Conservation (phyloP, 345 rosid species). For the Trapa incisa region DNA sequence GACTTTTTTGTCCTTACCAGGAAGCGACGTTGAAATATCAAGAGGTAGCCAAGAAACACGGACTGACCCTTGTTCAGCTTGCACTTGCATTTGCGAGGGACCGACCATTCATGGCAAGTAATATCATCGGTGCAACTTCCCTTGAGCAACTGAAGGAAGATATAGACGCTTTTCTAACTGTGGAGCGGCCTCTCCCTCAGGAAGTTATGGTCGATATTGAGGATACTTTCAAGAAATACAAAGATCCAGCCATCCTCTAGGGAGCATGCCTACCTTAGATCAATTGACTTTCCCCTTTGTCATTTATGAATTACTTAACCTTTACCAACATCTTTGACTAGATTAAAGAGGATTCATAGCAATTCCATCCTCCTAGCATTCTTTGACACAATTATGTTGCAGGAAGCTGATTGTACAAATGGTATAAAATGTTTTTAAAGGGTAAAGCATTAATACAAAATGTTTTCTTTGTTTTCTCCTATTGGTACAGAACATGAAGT, state of each 20-base stretch:
- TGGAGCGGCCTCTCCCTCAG: constrained; percentile 46
- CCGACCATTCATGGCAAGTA: constrained; percentile 65
- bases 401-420: too few species aligned
- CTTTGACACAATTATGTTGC: too few species aligned
- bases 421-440: too few species aligned
- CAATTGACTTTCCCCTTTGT: background rate
- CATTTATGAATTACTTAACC: too few species aligned
- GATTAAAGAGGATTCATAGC: too few species aligned
- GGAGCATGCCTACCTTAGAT: background rate
- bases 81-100: constrained; percentile 74
- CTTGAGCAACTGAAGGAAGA: constrained; percentile 71
- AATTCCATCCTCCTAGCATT: too few species aligned
- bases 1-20: constrained; percentile 18
- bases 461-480: too few species aligned
- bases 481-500: too few species aligned
- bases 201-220: constrained; percentile 62
- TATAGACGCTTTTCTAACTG: constrained; percentile 51
- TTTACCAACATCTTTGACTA: too few species aligned
- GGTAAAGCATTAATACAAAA: too few species aligned
- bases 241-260: constrained; percentile 38
- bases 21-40: constrained; percentile 59
- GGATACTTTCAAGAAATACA: constrained; percentile 49
- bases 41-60: constrained; percentile 58
- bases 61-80: constrained; percentile 60
- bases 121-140: constrained; percentile 74